Base-by-base conservation (phyloP, 2,329 filamentous ascomycete species). In the Penicillium palitans region DNA sequence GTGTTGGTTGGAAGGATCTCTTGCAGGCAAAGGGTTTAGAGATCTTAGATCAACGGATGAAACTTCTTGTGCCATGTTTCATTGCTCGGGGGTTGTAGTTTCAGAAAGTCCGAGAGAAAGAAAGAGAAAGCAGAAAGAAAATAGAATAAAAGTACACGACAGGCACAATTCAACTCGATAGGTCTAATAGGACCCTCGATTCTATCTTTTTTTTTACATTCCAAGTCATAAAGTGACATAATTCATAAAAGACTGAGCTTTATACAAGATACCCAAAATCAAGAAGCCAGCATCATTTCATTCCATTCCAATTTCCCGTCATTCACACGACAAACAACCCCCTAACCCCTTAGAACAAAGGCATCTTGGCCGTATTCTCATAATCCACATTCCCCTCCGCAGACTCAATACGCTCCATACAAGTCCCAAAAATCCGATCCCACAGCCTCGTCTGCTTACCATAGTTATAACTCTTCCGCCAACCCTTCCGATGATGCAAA, bases 401-500 rank as follows among this genome's bases (percentile, higher is more conserved):
- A 1, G 67, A 70, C 65, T 80, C 78, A 47, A 80, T 76, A 1
- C 77, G 67, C 2, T 73, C 69, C 42, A 64, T 47, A 29, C 68
- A 74, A n/a, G 71, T 74, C 0, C 73, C 73, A 59, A 76, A 76
- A 6, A 75, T 48, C 10, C 65, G 62, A 60, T 76, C 74, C 74
- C 74, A 77, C 24, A 76, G 57, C 9, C 71, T 57, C 3, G 66
- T 68, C 59, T 68, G 74, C 61, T 76, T 76, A 27, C 74, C 74
- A 60, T 77, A 76, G 52, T 67, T 68, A 45, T 66, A 55, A 40
- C 73, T 76, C 68, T 74, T 74, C 48, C 69, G 66, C 73, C 73
- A 77, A 2, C 74, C 74, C 64, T 74, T 72, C 12, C 74, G 71
- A 55, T 77, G 74, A 57, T 77, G 74, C 44, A 77, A 58, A 59